Percentiles rank a stretch among this genome's conserved stretches.
These are phyloP conservation scores for Oenanthe sinensis DNA, from an alignment of 129 eudicot species.

Conservation along the genomic window DNA sequence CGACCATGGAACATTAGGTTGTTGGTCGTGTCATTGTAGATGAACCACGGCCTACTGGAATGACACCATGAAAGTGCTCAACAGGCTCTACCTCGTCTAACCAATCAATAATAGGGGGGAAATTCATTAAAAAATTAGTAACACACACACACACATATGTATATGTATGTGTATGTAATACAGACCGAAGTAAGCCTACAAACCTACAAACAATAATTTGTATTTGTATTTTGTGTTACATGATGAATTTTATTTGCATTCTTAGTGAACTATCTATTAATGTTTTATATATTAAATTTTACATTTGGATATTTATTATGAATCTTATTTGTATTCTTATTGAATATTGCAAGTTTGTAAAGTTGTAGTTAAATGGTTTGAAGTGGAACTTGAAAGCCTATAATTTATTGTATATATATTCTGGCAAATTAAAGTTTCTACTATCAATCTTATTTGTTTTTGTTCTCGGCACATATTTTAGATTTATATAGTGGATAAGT, in stretches of 20 bases:
- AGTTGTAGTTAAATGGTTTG: neutral
- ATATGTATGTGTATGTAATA: too few relatives aligned
- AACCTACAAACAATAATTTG: neutral
- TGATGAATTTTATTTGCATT: neutral
- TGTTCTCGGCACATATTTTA: too few relatives aligned
- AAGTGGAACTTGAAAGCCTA: neutral
- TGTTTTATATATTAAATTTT: neutral
- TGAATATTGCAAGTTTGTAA: neutral
- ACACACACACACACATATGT: too few relatives aligned
- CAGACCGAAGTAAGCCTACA: neutral
- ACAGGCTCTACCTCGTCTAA: constrained; percentile 51
- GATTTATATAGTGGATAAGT: neutral
- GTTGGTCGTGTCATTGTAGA: constrained; percentile 95
- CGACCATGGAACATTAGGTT: constrained; percentile 34
- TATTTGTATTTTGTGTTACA: neutral
- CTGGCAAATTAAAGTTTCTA: too few relatives aligned
- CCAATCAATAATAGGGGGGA: constrained; percentile 24
- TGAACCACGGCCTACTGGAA: constrained; percentile 86
- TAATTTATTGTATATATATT: neutral
- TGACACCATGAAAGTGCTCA: constrained; percentile 59
- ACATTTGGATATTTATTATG: neutral
- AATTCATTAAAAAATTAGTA: neutral
- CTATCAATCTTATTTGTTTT: neutral
- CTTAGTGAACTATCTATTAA: too few relatives aligned
- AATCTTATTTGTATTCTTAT: neutral